These are phyloP conservation scores for Rhodotorula sphaerocarpa DNA, from an alignment of 768 basidiomycete genomes.

Conservation along the genomic window DNA sequence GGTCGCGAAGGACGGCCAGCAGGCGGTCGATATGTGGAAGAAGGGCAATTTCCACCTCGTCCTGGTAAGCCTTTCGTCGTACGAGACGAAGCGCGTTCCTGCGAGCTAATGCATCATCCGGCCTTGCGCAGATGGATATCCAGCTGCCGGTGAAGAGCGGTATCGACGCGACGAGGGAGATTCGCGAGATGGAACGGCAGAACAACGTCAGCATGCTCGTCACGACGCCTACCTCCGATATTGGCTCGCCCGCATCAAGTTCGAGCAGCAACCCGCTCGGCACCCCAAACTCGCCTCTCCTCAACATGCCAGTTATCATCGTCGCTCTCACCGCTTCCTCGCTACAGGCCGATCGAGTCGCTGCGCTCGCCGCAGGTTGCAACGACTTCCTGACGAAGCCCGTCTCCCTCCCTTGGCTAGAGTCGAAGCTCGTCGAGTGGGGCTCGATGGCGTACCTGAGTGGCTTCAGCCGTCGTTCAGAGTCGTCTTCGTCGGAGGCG, in stretches of 20 bases:
- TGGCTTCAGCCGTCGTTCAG: conserved; percentile 30
- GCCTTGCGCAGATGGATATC: conserved; percentile 95
- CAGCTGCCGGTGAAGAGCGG: conserved; percentile 99
- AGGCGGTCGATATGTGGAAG: conserved; percentile 91
- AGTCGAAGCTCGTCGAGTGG: conserved; percentile 99
- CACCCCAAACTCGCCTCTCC: conserved; percentile 50
- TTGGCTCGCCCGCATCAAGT: conserved; percentile 28
- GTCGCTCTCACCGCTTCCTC: conserved; percentile 97
- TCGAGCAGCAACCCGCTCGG: conserved; percentile 54
- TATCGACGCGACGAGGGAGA: conserved; percentile 92
- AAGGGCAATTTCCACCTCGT: conserved; percentile 91
- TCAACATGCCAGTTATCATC: conserved; percentile 73
- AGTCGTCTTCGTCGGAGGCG: conserved; percentile 13
- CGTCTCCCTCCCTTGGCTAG: conserved; percentile 86
- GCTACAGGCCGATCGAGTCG: conserved; percentile 87
- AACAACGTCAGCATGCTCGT: conserved; percentile 62
- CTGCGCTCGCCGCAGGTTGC: conserved; percentile 94
- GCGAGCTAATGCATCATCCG: conserved; percentile 10
- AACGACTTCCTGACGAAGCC: conserved; percentile 99
- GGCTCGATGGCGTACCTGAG: conserved; percentile 63
- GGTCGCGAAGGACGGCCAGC: conserved; percentile 85
- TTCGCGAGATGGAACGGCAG: conserved; percentile 69
- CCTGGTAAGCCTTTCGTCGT: conserved; percentile 55
- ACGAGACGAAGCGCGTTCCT: neutral
- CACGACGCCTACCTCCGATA: conserved; percentile 58